These are phyloP conservation scores for Senna siamea DNA, from an alignment of 306 rosid species.

Conservation along the genomic window DNA sequence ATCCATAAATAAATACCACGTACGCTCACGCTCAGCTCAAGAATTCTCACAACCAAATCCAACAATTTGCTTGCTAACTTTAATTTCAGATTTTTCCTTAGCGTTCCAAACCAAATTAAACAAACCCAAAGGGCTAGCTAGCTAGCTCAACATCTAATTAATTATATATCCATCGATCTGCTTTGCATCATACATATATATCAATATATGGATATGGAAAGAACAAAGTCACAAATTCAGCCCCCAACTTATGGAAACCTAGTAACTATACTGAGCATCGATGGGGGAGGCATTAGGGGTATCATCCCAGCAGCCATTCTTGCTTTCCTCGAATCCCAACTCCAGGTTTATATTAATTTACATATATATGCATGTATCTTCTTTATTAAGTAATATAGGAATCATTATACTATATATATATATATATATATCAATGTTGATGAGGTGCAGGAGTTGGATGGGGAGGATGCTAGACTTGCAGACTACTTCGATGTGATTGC, in stretches of 20 bases:
- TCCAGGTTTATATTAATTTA: conserved; percentile 50
- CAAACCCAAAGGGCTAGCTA: background rate
- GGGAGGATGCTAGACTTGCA: conserved; percentile 69
- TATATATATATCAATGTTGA: background rate
- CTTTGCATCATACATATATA: no score
- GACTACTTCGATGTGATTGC: conserved; percentile 74
- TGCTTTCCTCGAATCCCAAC: conserved; percentile 61
- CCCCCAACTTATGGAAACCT: conserved; percentile 68
- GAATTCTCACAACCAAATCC: background rate
- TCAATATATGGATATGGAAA: conserved; percentile 28
- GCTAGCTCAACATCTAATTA: no score
- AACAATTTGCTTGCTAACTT: background rate
- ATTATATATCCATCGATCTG: no score
- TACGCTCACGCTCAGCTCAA: background rate
- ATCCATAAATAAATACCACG: background rate
- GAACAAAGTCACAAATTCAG: conserved; percentile 48
- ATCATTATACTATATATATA: background rate
- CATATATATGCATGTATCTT: no score
- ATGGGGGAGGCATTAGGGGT: conserved; percentile 87
- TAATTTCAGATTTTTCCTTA: background rate
- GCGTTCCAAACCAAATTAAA: no score
- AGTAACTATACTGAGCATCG: conserved; percentile 74
- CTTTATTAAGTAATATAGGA: no score
- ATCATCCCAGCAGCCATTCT: conserved; percentile 71
- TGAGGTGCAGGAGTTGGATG: conserved; percentile 54